phyloP scores from a whole-genome alignment of 176 grass and related monocot species.

The Carex pumila region DNA sequence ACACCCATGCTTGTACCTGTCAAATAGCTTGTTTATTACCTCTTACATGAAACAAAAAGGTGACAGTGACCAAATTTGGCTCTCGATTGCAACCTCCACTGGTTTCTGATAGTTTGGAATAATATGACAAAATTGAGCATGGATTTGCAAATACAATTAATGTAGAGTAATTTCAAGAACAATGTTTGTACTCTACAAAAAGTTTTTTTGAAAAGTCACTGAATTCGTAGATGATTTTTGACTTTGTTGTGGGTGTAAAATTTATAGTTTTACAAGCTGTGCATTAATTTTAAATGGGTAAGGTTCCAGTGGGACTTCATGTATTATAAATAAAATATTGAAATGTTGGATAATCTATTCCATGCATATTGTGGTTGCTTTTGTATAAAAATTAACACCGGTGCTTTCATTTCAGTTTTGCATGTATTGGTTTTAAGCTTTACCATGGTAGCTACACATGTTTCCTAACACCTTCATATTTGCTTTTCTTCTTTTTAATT shows the following conservation, averaged over 20 bases:
- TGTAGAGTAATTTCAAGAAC: neutral
- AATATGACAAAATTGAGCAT: neutral
- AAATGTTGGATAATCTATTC: neutral
- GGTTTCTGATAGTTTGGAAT: neutral
- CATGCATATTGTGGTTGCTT: neutral
- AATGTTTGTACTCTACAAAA: neutral
- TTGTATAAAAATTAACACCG: neutral
- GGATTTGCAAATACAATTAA: neutral
- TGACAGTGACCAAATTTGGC: no score
- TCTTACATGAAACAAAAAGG: neutral
- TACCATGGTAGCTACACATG: neutral
- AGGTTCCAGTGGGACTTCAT: neutral
- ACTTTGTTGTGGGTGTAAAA: neutral
- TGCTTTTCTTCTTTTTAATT: neutral
- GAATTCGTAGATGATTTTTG: neutral
- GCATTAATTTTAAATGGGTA: neutral
- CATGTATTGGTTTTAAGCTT: neutral
- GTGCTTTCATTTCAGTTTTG: neutral
- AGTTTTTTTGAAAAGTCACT: neutral
- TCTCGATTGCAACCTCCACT: neutral
- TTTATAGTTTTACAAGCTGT: neutral
- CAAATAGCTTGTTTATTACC: neutral
- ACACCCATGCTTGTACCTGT: neutral
- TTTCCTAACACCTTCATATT: neutral
- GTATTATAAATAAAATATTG: neutral